These are phyloP conservation scores for Mycena rebaudengoi DNA, from an alignment of 768 basidiomycete genomes.

Conservation along the genomic window DNA sequence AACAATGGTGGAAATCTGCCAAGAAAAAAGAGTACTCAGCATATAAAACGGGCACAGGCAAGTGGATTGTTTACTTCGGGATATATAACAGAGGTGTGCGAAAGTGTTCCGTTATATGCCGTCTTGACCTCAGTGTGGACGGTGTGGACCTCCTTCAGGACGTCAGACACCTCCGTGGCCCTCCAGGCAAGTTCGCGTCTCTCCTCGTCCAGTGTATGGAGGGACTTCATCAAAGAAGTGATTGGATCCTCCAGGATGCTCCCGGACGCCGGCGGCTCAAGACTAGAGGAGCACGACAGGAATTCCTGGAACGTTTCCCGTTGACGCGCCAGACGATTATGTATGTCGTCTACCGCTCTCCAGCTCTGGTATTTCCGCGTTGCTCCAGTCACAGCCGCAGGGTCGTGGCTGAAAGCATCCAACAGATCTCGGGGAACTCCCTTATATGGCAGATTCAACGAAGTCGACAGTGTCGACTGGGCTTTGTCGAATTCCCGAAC, in stretches of 20 bases:
- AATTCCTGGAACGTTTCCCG: conserved; percentile 62
- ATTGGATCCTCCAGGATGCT: conserved; percentile 67
- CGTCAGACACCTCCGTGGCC: conserved; percentile 57
- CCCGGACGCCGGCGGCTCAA: conserved; percentile 31
- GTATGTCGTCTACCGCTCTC: conserved; percentile 81
- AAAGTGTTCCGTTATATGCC: conserved; percentile 70
- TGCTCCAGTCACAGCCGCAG: conserved; percentile 73
- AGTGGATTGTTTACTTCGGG: conserved; percentile 64
- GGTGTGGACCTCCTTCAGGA: conserved; percentile 61
- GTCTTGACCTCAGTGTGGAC: conserved; percentile 65
- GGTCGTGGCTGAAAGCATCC: conserved; percentile 81
- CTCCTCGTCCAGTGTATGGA: conserved; percentile 60
- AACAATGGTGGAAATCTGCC: conserved; percentile 72
- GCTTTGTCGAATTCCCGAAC: conserved; percentile 73
- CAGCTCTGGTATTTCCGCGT: conserved; percentile 71
- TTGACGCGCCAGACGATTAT: conserved; percentile 68
- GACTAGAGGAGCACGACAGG: conserved; percentile 39
- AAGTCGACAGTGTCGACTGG: conserved; percentile 58
- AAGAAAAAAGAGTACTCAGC: not conserved
- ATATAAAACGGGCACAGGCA: not conserved
- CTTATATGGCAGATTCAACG: conserved; percentile 55
- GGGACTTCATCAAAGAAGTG: conserved; percentile 52
- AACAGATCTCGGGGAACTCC: conserved; percentile 71
- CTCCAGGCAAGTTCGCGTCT: conserved; percentile 53
- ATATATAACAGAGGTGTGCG: conserved; percentile 78